Percentiles rank a stretch among this genome's conserved stretches.
Evolutionary conservation across 164 flowering plant species (phyloP).

Genomic region (Dillenia turbinata): DNA sequence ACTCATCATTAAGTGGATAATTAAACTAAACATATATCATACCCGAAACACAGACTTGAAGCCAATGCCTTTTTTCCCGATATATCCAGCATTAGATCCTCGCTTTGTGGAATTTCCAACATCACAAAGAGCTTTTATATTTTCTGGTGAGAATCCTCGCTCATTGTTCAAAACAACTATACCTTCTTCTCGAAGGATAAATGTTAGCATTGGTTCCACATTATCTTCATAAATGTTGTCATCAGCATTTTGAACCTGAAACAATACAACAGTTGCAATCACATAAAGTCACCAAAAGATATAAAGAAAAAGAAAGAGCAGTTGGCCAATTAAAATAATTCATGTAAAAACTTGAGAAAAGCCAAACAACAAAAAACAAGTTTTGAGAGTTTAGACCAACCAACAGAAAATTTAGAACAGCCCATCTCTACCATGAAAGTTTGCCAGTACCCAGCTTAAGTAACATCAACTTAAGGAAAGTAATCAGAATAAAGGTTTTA

Average conservation of each 20-base stretch:
- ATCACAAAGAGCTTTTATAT: constrained; percentile 97
- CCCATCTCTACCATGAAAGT: no score
- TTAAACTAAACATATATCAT: constrained; percentile 6
- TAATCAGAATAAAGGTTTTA: no score
- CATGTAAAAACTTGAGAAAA: no score
- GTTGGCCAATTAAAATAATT: no score
- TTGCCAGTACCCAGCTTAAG: no score
- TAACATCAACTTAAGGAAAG: no score
- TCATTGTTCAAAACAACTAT: constrained; percentile 83
- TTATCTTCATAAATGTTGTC: constrained; percentile 68
- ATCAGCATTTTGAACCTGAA: constrained; percentile 98
- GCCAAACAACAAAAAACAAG: no score
- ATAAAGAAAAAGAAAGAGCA: no score
- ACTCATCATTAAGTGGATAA: no score
- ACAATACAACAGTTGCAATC: constrained; percentile 2
- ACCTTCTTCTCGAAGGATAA: constrained; percentile 68
- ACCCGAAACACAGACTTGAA: constrained; percentile 98
- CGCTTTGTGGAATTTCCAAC: constrained; percentile 93
- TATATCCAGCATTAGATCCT: constrained; percentile 74
- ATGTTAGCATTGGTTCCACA: constrained; percentile 78
- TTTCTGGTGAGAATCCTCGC: constrained; percentile 71
- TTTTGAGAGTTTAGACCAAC: no score
- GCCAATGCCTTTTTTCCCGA: constrained; percentile 97
- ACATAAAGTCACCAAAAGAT: no score
- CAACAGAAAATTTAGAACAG: no score